Evolutionary conservation across 2,329 filamentous ascomycete species (phyloP).

Genomic region (Diplodia mutila): DNA sequence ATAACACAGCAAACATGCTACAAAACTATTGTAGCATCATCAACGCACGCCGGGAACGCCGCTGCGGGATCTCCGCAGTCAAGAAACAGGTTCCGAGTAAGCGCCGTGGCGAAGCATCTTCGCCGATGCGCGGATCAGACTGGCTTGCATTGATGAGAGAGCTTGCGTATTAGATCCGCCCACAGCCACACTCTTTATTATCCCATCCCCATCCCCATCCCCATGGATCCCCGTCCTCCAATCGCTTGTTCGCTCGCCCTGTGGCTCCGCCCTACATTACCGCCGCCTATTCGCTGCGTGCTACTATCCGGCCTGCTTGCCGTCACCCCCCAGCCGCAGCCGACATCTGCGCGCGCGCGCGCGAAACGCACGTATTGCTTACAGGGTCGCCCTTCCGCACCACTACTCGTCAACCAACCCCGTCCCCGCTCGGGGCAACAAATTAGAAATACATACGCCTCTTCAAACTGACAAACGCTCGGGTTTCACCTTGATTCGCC

Average conservation of each 20-base stretch:
- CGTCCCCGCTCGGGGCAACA: no score
- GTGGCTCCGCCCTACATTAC: not conserved
- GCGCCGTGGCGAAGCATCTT: no score
- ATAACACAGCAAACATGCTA: no score
- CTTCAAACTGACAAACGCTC: not conserved
- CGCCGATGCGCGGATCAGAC: no score
- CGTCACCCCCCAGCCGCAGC: not conserved
- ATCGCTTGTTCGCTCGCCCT: not conserved
- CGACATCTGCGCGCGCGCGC: not conserved
- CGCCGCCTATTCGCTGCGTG: constrained; percentile 3
- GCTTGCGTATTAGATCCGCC: no score
- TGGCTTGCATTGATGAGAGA: no score
- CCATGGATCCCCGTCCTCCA: no score
- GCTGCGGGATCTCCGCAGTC: not conserved
- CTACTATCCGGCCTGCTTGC: not conserved
- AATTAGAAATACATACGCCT: no score
- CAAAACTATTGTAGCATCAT: no score
- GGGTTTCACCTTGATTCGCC: constrained; percentile 13
- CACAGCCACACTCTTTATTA: not conserved
- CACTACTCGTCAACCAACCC: not conserved
- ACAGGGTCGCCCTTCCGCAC: not conserved
- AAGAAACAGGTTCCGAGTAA: not conserved
- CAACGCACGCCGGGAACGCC: not conserved
- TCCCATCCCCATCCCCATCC: not conserved
- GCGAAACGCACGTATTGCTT: not conserved